A percentile compares a stretch with the other conserved stretches of the same genome.
Evolutionary conservation across 2,329 filamentous ascomycete genomes (phyloP).

Genomic region (Rhynchosporium agropyri): DNA sequence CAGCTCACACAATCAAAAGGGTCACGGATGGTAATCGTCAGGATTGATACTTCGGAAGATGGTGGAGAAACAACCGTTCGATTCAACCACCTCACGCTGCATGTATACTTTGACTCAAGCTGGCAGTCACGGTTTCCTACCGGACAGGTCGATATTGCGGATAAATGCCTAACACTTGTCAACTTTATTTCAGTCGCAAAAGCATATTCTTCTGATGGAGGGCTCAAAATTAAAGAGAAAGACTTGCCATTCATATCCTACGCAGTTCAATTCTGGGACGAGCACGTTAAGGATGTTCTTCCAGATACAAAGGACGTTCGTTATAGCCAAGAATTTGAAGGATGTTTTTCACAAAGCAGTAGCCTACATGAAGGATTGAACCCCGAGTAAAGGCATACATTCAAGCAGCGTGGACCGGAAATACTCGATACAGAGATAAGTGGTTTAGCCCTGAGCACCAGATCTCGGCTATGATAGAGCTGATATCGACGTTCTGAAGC

Average conservation of each 20-base stretch:
- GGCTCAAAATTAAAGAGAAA: slow-evolving; percentile 26
- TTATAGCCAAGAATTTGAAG: neutral
- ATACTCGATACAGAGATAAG: slow-evolving; percentile 25
- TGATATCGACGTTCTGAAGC: slow-evolving; percentile 24
- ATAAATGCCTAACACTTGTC: slow-evolving; percentile 24
- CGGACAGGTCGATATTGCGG: slow-evolving; percentile 22
- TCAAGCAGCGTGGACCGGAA: slow-evolving; percentile 28
- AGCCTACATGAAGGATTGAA: slow-evolving; percentile 22
- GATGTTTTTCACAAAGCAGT: slow-evolving; percentile 20
- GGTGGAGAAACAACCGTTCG: slow-evolving; percentile 21
- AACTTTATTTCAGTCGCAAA: slow-evolving; percentile 25
- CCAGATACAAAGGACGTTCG: too few relatives aligned
- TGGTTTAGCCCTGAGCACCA: slow-evolving; percentile 27
- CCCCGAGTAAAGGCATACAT: slow-evolving; percentile 29
- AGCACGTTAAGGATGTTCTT: slow-evolving; percentile 30
- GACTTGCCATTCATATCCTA: slow-evolving; percentile 35
- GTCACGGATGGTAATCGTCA: slow-evolving; percentile 27
- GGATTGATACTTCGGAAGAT: slow-evolving; percentile 16
- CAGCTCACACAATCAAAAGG: slow-evolving; percentile 26
- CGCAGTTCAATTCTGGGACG: slow-evolving; percentile 35
- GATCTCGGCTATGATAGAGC: slow-evolving; percentile 17
- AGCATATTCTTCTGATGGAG: slow-evolving; percentile 17
- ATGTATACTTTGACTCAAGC: slow-evolving; percentile 26
- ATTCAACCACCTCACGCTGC: slow-evolving; percentile 24
- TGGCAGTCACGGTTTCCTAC: slow-evolving; percentile 22